phyloP scores from a whole-genome alignment of 2,329 filamentous ascomycete species.

The Penicillium decumbens region DNA sequence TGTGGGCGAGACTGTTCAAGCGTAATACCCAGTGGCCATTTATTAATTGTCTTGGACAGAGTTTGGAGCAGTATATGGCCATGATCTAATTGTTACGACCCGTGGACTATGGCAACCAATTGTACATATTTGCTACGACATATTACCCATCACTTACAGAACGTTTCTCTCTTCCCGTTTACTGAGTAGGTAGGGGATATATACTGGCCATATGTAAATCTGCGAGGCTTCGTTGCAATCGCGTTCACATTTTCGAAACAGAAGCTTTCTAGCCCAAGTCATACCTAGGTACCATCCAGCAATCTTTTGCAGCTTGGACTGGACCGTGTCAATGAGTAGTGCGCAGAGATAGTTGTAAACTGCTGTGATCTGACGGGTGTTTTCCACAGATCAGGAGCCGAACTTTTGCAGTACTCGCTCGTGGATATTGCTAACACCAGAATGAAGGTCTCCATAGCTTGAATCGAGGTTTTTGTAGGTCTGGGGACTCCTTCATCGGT shows the following conservation, averaged over 20 bases:
- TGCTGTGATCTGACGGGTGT: conserved; percentile 50
- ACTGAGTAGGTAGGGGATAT: background rate
- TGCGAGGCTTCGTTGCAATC: too few species aligned
- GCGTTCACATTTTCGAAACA: too few species aligned
- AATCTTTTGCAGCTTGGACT: too few species aligned
- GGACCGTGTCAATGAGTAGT: conserved; percentile 17
- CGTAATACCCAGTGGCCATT: conserved; percentile 34
- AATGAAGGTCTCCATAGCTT: conserved; percentile 35
- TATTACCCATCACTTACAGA: background rate
- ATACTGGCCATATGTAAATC: too few species aligned
- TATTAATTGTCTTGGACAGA: conserved; percentile 31
- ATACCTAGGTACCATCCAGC: too few species aligned
- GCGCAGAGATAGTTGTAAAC: conserved; percentile 64
- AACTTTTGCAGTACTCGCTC: too few species aligned
- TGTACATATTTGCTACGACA: background rate
- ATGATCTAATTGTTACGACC: conserved; percentile 18
- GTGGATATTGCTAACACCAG: too few species aligned
- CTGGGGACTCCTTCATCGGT: too few species aligned
- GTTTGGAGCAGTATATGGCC: conserved; percentile 28
- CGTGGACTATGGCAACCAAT: background rate
- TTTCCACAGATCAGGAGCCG: conserved; percentile 19
- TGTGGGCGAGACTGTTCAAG: conserved; percentile 32
- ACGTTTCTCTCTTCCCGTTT: background rate
- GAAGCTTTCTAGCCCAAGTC: too few species aligned
- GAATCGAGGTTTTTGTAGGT: conserved; percentile 43